Evolutionary conservation across 192 early-diverging fungal species (phyloP).

Genomic region (Rhizophlyctis rosea): DNA sequence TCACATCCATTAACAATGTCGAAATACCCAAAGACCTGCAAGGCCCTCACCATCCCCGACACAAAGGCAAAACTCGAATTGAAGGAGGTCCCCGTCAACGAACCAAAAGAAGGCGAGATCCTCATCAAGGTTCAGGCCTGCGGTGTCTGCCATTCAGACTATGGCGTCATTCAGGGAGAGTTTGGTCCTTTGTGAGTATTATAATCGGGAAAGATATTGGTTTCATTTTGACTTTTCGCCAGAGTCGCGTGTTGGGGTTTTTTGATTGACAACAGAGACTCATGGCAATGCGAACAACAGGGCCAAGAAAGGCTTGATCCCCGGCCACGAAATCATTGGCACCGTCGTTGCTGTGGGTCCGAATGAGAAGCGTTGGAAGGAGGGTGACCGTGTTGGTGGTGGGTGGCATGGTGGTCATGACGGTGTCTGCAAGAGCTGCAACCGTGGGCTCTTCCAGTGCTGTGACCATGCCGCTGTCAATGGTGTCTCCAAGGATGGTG

Average conservation of each 20-base stretch:
- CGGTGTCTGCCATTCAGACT: conserved; percentile 43
- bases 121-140: conserved; percentile 25
- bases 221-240: too few species aligned
- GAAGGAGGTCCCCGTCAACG: too few species aligned
- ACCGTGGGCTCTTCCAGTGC: conserved; percentile 40
- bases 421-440: conserved; percentile 54
- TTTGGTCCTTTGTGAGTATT: too few species aligned
- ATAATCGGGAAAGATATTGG: too few species aligned
- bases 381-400: conserved; percentile 65
- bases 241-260: not conserved
- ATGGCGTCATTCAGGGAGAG: too few species aligned
- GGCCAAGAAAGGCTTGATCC: conserved; percentile 43
- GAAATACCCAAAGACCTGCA: too few species aligned
- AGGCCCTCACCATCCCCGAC: too few species aligned
- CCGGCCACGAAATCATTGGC: conserved; percentile 72
- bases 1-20: too few species aligned
- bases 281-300: too few species aligned
- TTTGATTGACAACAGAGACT: conserved; percentile 1
- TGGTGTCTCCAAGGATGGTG: conserved; percentile 52
- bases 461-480: conserved; percentile 51
- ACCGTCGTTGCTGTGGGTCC: conserved; percentile 56
- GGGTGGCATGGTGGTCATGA: conserved; percentile 65
- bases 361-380: conserved; percentile 45
- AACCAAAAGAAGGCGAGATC: conserved; percentile 2
- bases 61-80: too few species aligned